These are phyloP conservation scores for Protomyces inundatus DNA, from an alignment of 1,139 yeast genomes.

Conservation along the genomic window DNA sequence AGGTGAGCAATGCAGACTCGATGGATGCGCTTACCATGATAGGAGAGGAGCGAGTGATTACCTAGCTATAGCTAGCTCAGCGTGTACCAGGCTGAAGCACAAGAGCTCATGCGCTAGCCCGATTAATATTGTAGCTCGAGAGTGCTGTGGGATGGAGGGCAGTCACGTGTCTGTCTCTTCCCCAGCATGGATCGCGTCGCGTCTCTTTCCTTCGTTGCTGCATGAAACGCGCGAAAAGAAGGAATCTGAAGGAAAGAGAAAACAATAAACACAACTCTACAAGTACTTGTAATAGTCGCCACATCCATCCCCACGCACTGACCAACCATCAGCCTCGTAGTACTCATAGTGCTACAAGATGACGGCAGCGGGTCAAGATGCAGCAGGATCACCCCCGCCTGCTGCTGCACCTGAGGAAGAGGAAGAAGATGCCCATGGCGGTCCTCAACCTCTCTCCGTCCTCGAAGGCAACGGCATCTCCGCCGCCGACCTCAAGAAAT, in stretches of 20 bases:
- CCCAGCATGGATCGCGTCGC: neutral
- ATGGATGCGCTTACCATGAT: neutral
- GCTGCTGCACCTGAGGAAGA: neutral
- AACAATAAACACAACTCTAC: neutral
- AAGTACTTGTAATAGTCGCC: neutral
- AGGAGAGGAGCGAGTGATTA: neutral
- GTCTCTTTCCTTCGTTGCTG: neutral
- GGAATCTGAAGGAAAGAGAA: too few relatives aligned
- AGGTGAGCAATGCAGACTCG: neutral
- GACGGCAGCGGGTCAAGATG: neutral
- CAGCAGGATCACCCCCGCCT: too few relatives aligned
- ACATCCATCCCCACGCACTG: too few relatives aligned
- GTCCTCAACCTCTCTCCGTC: conserved; percentile 33
- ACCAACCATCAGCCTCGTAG: too few relatives aligned
- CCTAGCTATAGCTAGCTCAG: too few relatives aligned
- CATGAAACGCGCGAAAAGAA: too few relatives aligned
- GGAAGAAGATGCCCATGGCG: conserved; percentile 30
- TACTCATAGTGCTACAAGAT: neutral
- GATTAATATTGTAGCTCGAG: too few relatives aligned
- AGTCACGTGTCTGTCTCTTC: too few relatives aligned
- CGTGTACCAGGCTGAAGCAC: too few relatives aligned
- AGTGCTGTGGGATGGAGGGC: too few relatives aligned
- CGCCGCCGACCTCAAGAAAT: conserved; percentile 67
- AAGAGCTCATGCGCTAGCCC: too few relatives aligned
- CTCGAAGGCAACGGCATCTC: conserved; percentile 75